A percentile compares a stretch with the other conserved stretches of the same genome.
Evolutionary conservation across 2,329 filamentous ascomycete genomes (phyloP).

Genomic region (Sporothrix pallida): DNA sequence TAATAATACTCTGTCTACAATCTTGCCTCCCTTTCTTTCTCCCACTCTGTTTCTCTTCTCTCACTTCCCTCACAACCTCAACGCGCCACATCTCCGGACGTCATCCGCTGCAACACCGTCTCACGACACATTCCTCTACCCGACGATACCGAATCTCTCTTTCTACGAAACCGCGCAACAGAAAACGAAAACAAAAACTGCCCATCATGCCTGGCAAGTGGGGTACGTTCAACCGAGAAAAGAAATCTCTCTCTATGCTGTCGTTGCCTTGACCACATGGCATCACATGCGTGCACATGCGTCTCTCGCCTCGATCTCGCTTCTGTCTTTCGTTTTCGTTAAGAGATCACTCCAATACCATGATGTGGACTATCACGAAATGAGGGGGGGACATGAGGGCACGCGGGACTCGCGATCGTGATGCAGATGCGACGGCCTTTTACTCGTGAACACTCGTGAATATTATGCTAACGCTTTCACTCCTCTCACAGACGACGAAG

Average conservation of each 20-base stretch:
- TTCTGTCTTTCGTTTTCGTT: not conserved
- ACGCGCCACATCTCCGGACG: conserved; percentile 9
- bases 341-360: not conserved
- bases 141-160: not conserved
- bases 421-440: not conserved
- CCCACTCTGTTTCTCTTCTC: not conserved
- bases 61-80: not conserved
- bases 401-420: not conserved
- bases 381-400: not conserved
- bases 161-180: not conserved
- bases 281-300: too few relatives aligned
- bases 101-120: not conserved
- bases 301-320: not conserved
- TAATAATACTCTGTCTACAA: not conserved
- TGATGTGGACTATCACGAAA: not conserved
- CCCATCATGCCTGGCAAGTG: conserved; percentile 26
- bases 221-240: conserved; percentile 6
- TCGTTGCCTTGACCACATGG: not conserved
- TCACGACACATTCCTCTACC: not conserved
- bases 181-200: not conserved
- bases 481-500: conserved; percentile 47
- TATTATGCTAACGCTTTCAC: conserved; percentile 13
- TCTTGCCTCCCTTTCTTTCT: not conserved
- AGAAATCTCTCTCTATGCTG: not conserved
- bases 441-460: not conserved